phyloP scores from a whole-genome alignment of 768 basidiomycete species.

The Pisolithus tinctorius region DNA sequence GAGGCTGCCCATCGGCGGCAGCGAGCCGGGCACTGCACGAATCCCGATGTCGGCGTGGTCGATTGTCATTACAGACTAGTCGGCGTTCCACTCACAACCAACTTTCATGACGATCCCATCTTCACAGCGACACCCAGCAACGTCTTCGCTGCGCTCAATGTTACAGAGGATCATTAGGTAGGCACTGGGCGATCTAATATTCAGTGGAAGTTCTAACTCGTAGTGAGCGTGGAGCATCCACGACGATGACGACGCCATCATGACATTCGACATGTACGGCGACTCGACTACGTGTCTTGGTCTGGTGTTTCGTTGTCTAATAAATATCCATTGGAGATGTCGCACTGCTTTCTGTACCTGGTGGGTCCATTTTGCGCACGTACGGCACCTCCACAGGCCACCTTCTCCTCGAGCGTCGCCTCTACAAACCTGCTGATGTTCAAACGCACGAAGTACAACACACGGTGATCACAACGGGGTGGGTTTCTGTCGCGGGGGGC shows the following conservation, averaged over 20 bases:
- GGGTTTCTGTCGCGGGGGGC: constrained; percentile 29
- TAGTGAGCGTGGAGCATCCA: constrained; percentile 72
- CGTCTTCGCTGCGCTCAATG: constrained; percentile 53
- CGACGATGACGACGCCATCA: constrained; percentile 30
- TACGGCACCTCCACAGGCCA: constrained; percentile 61
- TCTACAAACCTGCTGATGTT: constrained; percentile 43
- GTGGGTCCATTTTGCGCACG: constrained; percentile 59
- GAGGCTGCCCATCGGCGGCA: constrained; percentile 11
- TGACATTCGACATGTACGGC: constrained; percentile 48
- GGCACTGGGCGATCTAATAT: background rate
- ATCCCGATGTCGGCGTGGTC: constrained; percentile 70
- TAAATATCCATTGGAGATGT: constrained; percentile 42
- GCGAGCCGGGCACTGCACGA: constrained; percentile 49
- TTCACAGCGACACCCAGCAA: constrained; percentile 66
- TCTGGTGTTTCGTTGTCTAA: background rate
- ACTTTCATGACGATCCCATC: constrained; percentile 56
- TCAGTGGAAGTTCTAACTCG: background rate
- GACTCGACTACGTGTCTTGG: constrained; percentile 42
- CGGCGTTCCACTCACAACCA: constrained; percentile 57
- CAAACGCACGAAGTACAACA: constrained; percentile 44
- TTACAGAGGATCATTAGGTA: constrained; percentile 50
- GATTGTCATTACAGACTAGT: constrained; percentile 84
- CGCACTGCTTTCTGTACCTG: constrained; percentile 67
- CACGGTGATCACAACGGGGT: constrained; percentile 48
- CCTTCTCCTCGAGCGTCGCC: constrained; percentile 55